A percentile compares a stretch with the other conserved stretches of the same genome.
phyloP scores from a whole-genome alignment of 1,284 basidiomycete species.

The Malassezia arunalokei region DNA sequence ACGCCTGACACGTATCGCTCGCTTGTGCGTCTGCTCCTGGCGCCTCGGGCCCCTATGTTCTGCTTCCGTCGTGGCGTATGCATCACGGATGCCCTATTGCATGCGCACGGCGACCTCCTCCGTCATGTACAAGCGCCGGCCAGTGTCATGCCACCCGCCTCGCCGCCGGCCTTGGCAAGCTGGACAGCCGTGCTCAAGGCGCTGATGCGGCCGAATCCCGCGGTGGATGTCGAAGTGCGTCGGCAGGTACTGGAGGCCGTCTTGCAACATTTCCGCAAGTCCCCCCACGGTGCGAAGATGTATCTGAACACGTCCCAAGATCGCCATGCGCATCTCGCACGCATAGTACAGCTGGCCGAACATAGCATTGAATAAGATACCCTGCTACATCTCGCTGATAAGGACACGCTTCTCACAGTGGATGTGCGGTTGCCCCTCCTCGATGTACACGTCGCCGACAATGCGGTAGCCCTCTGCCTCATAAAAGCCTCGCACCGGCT shows the following conservation, averaged over 20 bases:
- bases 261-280: neutral
- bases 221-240: neutral
- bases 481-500: constrained; percentile 9
- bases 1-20: constrained; percentile 15
- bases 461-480: constrained; percentile 2
- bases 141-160: neutral
- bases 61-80: constrained; percentile 4
- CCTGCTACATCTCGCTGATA: neutral
- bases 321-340: neutral
- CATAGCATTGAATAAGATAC: neutral
- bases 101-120: constrained; percentile 1
- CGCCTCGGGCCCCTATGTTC: neutral
- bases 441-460: constrained; percentile 4
- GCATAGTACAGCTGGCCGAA: neutral
- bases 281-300: neutral
- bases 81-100: constrained; percentile 11
- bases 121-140: neutral
- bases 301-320: neutral
- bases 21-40: constrained; percentile 7
- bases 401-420: constrained; percentile 2
- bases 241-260: neutral
- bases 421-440: constrained; percentile 14
- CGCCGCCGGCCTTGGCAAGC: neutral
- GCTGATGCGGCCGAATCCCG: neutral
- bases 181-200: constrained; percentile 3